Percentiles rank a stretch among this genome's conserved stretches.
Conservation (phyloP, 2,329 filamentous ascomycete species). For the Magnaporthiopsis incrustans region DNA sequence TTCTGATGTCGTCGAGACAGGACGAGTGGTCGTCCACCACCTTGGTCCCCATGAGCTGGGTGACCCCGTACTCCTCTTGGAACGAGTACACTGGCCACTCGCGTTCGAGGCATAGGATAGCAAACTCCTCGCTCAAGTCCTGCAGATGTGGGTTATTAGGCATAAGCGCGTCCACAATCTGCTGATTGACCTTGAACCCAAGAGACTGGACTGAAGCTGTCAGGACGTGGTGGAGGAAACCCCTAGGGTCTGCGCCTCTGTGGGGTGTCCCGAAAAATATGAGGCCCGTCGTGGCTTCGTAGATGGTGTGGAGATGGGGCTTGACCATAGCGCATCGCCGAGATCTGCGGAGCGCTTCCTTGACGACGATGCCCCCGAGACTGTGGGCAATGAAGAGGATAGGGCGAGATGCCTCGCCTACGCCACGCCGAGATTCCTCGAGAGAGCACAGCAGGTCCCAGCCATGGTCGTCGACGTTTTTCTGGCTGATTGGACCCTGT, state of each 20-base stretch:
- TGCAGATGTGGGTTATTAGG: conserved; percentile 24
- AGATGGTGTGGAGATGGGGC: conserved; percentile 12
- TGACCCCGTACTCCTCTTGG: conserved; percentile 20
- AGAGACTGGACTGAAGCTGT: conserved; percentile 11
- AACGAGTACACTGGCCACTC: conserved; percentile 27
- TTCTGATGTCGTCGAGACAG: conserved; percentile 19
- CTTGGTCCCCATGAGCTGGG: conserved; percentile 11
- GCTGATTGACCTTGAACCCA: conserved; percentile 21
- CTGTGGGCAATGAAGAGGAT: conserved; percentile 20
- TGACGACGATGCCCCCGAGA: conserved; percentile 15
- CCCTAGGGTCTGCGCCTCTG: conserved; percentile 17
- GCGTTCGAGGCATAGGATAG: conserved; percentile 18
- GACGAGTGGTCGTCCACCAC: conserved; percentile 31
- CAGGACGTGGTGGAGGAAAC: conserved; percentile 14
- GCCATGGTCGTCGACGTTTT: conserved; percentile 24
- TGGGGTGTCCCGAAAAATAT: conserved; percentile 29
- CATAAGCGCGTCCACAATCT: conserved; percentile 24
- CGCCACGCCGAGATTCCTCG: conserved; percentile 18
- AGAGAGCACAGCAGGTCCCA: conserved; percentile 25
- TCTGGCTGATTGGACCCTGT: conserved; percentile 15
- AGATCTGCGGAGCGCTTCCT: conserved; percentile 16
- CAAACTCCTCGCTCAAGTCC: conserved; percentile 23
- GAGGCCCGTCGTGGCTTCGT: conserved; percentile 18
- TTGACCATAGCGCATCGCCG: conserved; percentile 7
- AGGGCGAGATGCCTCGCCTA: conserved; percentile 14